These are phyloP conservation scores for Cordia subcordata DNA, from an alignment of 257 asterid genomes.

Conservation along the genomic window DNA sequence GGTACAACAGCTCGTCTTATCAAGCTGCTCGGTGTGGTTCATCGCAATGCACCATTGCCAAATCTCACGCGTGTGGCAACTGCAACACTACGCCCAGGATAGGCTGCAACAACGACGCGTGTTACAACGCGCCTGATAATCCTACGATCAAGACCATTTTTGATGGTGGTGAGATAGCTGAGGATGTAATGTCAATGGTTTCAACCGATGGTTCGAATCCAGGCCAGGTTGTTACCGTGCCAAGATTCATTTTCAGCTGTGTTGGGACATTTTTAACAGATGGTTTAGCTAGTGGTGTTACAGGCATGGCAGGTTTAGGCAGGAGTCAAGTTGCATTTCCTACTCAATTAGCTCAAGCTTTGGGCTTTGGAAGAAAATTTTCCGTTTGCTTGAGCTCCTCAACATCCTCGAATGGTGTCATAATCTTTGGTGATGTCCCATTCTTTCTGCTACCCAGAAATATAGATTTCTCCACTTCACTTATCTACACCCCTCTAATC, in stretches of 20 bases:
- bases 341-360: constrained; percentile 19
- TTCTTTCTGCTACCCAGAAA: constrained; percentile 15
- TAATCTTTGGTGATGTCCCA: constrained; percentile 60
- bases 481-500: constrained; percentile 11
- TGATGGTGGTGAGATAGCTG: constrained; percentile 19
- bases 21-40: constrained; percentile 19
- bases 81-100: constrained; percentile 15
- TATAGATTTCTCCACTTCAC: constrained; percentile 5
- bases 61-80: constrained; percentile 11
- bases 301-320: constrained; percentile 30
- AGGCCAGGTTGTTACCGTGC: constrained; percentile 7
- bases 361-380: constrained; percentile 20
- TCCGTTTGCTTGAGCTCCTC: constrained; percentile 32
- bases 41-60: constrained; percentile 21
- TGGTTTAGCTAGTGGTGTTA: constrained; percentile 25
- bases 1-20: constrained; percentile 21
- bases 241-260: constrained; percentile 23
- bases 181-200: constrained; percentile 15
- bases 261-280: constrained; percentile 19
- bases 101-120: constrained; percentile 20
- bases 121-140: constrained; percentile 23
- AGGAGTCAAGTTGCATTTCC: constrained; percentile 16
- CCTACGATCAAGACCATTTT: constrained; percentile 19
- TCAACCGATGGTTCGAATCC: constrained; percentile 18
- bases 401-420: constrained; percentile 26